Evolutionary conservation across 2,329 filamentous ascomycete genomes (phyloP).

Genomic region (Fusarium phyllophilum): DNA sequence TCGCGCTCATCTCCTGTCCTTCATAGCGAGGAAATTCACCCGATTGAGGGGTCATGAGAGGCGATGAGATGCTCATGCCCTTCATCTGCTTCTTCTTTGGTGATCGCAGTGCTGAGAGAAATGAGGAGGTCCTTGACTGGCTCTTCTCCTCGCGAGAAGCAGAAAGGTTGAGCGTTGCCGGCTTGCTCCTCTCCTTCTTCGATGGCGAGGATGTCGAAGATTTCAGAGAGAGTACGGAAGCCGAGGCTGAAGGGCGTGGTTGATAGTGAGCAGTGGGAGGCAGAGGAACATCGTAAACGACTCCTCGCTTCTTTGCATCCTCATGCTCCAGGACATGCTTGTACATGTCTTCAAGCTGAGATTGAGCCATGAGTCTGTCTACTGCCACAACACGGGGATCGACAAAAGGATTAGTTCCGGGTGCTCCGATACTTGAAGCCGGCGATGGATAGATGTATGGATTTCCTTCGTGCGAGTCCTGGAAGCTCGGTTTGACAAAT

Average conservation of each 20-base stretch:
- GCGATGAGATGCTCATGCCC: slow-evolving; percentile 70
- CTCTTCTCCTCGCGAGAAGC: slow-evolving; percentile 58
- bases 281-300: slow-evolving; percentile 57
- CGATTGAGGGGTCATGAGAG: slow-evolving; percentile 72
- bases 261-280: slow-evolving; percentile 44
- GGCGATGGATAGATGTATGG: slow-evolving; percentile 61
- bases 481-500: slow-evolving; percentile 59
- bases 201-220: slow-evolving; percentile 47
- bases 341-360: slow-evolving; percentile 90
- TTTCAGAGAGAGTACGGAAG: slow-evolving; percentile 37
- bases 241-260: slow-evolving; percentile 31
- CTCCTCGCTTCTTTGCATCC: slow-evolving; percentile 68
- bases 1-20: slow-evolving; percentile 65
- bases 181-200: slow-evolving; percentile 62
- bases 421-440: slow-evolving; percentile 57
- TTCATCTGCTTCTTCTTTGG: slow-evolving; percentile 64
- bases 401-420: slow-evolving; percentile 75
- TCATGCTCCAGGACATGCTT: slow-evolving; percentile 93
- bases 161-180: slow-evolving; percentile 60
- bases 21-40: slow-evolving; percentile 66
- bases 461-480: slow-evolving; percentile 48
- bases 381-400: slow-evolving; percentile 80
- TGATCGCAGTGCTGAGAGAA: slow-evolving; percentile 70
- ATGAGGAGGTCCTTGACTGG: slow-evolving; percentile 67
- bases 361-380: slow-evolving; percentile 79